Conservation (phyloP, 140 eudicot genomes). For the Stevia rebaudiana region DNA sequence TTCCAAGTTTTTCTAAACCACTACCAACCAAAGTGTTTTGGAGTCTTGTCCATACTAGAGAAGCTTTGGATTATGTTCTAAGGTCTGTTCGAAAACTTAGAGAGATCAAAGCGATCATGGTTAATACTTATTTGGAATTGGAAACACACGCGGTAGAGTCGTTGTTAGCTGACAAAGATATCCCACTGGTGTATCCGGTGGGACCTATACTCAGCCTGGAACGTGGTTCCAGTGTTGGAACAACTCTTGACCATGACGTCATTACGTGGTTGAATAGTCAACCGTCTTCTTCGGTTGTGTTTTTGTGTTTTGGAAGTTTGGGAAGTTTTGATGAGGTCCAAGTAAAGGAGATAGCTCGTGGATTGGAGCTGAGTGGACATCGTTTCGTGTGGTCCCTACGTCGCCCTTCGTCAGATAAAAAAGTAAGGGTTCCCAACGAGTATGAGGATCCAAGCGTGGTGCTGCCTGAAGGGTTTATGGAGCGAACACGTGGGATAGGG, state of each 20-base stretch:
- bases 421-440: not conserved
- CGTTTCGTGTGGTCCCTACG: slow-evolving; percentile 37
- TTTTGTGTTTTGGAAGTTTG: slow-evolving; percentile 46
- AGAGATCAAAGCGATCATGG: slow-evolving; percentile 23
- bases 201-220: slow-evolving; percentile 38
- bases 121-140: slow-evolving; percentile 30
- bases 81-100: not conserved
- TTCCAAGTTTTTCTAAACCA: slow-evolving; percentile 19
- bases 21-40: slow-evolving; percentile 23
- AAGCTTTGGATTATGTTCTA: slow-evolving; percentile 4
- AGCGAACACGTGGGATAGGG: slow-evolving; percentile 25
- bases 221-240: not conserved
- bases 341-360: slow-evolving; percentile 48
- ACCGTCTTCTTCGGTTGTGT: slow-evolving; percentile 42
- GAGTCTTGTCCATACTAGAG: not conserved
- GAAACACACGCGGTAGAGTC: slow-evolving; percentile 25
- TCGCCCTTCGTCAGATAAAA: slow-evolving; percentile 11
- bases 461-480: slow-evolving; percentile 35
- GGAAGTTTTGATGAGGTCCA: slow-evolving; percentile 42
- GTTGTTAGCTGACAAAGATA: not conserved
- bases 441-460: slow-evolving; percentile 20
- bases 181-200: slow-evolving; percentile 39
- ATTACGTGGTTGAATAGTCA: slow-evolving; percentile 45
- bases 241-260: not conserved
- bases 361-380: slow-evolving; percentile 34